phyloP scores from a whole-genome alignment of 192 early-diverging fungal genomes.

The Podila verticillata region DNA sequence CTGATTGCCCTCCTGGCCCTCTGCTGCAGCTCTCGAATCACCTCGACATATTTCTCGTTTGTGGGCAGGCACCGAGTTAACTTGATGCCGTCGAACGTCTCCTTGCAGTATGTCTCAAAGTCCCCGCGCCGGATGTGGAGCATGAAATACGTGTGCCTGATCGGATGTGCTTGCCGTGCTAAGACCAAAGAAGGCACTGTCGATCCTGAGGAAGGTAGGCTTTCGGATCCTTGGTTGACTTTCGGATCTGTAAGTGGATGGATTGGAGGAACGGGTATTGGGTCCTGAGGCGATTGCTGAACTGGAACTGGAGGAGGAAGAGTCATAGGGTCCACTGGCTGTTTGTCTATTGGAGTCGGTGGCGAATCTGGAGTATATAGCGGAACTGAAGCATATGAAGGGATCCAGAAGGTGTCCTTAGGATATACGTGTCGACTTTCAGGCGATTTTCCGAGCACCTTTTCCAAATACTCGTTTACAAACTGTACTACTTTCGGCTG shows the following conservation, averaged over 20 bases:
- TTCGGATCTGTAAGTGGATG: no score
- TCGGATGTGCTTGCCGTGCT: not conserved
- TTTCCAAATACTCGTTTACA: conserved; percentile 4
- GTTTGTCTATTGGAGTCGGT: no score
- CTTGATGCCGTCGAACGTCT: not conserved
- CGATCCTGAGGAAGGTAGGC: not conserved
- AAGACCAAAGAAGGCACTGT: not conserved
- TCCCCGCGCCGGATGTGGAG: conserved; percentile 9
- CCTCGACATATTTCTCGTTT: not conserved
- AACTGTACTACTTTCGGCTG: not conserved
- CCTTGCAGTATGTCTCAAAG: conserved; percentile 11
- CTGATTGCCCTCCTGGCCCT: no score
- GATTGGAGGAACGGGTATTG: no score
- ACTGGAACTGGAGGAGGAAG: no score
- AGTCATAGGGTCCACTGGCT: not conserved
- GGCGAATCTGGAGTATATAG: not conserved
- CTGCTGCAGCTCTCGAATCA: not conserved
- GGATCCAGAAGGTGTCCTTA: conserved; percentile 14
- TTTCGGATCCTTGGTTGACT: no score
- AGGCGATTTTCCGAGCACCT: not conserved
- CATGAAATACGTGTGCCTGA: conserved; percentile 10
- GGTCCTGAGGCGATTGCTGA: no score
- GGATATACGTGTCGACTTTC: not conserved
- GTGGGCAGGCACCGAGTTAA: not conserved
- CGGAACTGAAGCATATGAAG: no score